Base-by-base conservation (phyloP, 306 rosid species). In the Medicago arabica region DNA sequence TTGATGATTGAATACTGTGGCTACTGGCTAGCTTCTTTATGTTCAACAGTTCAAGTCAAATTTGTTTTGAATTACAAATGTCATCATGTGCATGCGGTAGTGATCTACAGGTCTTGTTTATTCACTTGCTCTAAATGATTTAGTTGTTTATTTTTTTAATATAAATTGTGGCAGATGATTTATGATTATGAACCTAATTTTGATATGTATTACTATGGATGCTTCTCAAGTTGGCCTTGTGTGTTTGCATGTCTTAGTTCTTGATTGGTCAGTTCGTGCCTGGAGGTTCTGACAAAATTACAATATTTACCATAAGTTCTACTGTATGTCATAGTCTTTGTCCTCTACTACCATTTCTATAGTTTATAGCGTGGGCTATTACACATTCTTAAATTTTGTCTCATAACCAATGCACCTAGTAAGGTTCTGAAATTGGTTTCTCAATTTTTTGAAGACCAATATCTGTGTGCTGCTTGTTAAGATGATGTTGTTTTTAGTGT, bases 1-100 rank as follows among this genome's bases (percentile, higher is more conserved):
- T 4, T 78, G 54, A 71, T 55, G 49, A 38, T 14, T 19, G 59
- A 57, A 78, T 57, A 44, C 64, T 55, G 74, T 55, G 63, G 58
- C 25, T 60, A 34, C 59, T 55, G 63, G 58, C 25, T 60, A 43
- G 65, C 49, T 38, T 69, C 63, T 40, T 77, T 41, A 46, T 64
- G 38, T 34, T 34, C n/a, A n/a, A n/a, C n/a, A n/a, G n/a, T n/a
- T n/a, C 38, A 34, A 34, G 38, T 34, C 38, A 34, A 34, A 34
- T 4, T 34, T 34, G 38, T 34, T 34, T 34, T 23, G 21, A 62
- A 16, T 60, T 68, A 23, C 71, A 50, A 47, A 68, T 80, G 34
- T 59, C 21, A 39, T 74, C 13, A 44, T 36, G 3, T 18, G 13
- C 75, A 31, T 80, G 50, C 40, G 38, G 57, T 36, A 23, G 69